phyloP scores from a whole-genome alignment of 768 basidiomycete species.

The Rhodotorula paludigena region DNA sequence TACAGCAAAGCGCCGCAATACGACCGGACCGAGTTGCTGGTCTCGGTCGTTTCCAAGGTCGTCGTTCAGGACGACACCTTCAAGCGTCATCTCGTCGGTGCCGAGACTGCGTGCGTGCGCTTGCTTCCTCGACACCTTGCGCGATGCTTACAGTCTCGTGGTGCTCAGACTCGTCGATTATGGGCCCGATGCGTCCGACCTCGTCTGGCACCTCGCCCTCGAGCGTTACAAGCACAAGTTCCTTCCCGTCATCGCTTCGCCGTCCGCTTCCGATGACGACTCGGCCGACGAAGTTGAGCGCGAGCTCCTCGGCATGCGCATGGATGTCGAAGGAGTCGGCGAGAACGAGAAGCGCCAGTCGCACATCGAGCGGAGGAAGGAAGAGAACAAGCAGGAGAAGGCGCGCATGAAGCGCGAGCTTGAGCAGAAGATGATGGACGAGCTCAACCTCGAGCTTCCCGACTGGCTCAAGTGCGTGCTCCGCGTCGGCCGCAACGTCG shows the following conservation, averaged over 20 bases:
- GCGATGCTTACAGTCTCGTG: too few relatives aligned
- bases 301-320: not conserved
- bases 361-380: not conserved
- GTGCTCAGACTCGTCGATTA: not conserved
- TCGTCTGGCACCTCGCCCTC: slow-evolving; percentile 17
- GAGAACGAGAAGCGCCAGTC: not conserved
- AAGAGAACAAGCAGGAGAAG: not conserved
- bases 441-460: not conserved
- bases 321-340: not conserved
- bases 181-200: slow-evolving; percentile 17
- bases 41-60: not conserved
- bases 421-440: not conserved
- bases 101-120: not conserved
- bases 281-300: not conserved
- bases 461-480: slow-evolving; percentile 16
- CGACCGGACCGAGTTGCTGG: not conserved
- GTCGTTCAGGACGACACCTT: slow-evolving; percentile 7
- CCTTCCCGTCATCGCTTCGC: not conserved
- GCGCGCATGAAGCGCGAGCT: not conserved
- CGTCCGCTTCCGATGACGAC: too few relatives aligned
- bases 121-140: not conserved
- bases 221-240: not conserved
- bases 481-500: not conserved
- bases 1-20: not conserved
- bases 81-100: not conserved